Percentiles rank a stretch among this genome's conserved stretches.
These are phyloP conservation scores for Thymus quinquecostatus DNA, from an alignment of 257 asterid genomes.

Conservation along the genomic window DNA sequence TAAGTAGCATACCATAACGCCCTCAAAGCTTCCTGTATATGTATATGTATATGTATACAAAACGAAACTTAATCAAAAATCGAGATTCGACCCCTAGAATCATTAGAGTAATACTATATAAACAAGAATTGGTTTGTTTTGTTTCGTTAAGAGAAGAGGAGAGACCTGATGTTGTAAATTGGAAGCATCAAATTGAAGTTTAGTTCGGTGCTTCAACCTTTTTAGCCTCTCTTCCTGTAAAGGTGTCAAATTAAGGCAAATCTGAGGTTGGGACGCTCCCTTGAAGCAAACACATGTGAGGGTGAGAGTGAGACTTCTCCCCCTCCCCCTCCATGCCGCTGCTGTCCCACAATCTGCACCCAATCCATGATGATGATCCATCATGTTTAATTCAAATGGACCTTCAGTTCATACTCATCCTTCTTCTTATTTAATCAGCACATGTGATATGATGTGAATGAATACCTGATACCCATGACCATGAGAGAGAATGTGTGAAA, in stretches of 20 bases:
- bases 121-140: neutral
- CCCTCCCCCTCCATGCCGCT: conserved; percentile 61
- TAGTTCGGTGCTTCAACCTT: conserved; percentile 72
- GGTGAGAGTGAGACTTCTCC: conserved; percentile 6
- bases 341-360: conserved; percentile 58
- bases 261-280: conserved; percentile 44
- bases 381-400: too few relatives aligned
- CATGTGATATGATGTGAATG: too few relatives aligned
- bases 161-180: conserved; percentile 73
- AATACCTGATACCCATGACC: conserved; percentile 30
- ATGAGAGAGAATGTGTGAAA: conserved; percentile 20
- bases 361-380: neutral
- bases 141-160: too few relatives aligned
- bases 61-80: neutral
- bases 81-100: neutral
- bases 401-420: neutral
- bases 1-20: conserved; percentile 84
- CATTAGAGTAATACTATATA: neutral
- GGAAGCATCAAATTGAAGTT: conserved; percentile 69
- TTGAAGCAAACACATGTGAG: conserved; percentile 85
- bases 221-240: conserved; percentile 73
- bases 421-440: neutral
- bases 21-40: conserved; percentile 66
- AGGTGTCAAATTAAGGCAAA: conserved; percentile 65
- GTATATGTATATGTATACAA: neutral